Base-by-base conservation (phyloP, 139 green algal species). In the Coccomyxa sp. region DNA sequence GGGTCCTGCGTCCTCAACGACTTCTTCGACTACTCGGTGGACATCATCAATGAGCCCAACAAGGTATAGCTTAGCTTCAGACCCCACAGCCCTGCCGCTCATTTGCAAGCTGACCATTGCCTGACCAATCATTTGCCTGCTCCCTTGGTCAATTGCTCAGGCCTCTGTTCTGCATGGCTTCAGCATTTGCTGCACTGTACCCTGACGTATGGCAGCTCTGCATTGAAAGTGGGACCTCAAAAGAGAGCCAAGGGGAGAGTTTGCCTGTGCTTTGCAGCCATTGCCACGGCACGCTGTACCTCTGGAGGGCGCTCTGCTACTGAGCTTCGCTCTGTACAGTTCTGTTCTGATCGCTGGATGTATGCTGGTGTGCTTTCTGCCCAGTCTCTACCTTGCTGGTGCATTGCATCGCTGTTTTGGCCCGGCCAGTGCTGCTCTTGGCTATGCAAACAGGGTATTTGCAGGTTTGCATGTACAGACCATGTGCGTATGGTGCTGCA, bases 1-100 rank as follows among this genome's bases (percentile, higher is more conserved):
- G 86, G 84, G 0, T 90, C 84, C 31, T 85, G 89, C 36, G 74
- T 92, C 35, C 80, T 92, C 73, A 95, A 94, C 79, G 90, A 94
- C 78, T 93, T 91, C 76, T 94, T 93, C 44, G 90, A 94, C 86
- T 87, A 78, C 33, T 75, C 79, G 22, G 75, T 86, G 0, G 90
- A 93, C 73, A 55, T 29, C 0, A 71, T 90, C 39, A 95, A 95
- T 75, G 77, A 84, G 24, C 86, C 89, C 6, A 22, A 87, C 78
- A 95, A 91, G 81, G 78, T 80, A 31, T 70, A 74, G 16, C 72
- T 64, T 18, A 18, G 18, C 50, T 3, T 64, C n/a, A n/a, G n/a
- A n/a, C n/a, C n/a, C n/a, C n/a, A n/a, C n/a, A n/a, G n/a, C n/a
- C n/a, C n/a, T n/a, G n/a, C n/a, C n/a, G n/a, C n/a, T n/a, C n/a